phyloP scores from a whole-genome alignment of 2,329 filamentous ascomycete genomes.

The Exophiala alcalophila region DNA sequence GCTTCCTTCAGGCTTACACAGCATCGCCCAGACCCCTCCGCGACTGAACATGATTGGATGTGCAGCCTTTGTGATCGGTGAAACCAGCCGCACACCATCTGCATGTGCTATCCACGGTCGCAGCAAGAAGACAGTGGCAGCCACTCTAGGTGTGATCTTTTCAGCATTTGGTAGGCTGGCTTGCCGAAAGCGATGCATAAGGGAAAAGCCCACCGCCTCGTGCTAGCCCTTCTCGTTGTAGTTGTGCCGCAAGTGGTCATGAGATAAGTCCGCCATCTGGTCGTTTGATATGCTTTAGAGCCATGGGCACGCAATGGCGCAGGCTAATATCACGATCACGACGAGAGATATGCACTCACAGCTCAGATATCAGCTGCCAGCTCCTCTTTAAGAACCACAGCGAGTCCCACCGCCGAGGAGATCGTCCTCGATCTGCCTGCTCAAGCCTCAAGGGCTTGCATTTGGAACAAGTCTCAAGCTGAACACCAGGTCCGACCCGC shows the following conservation, averaged over 20 bases:
- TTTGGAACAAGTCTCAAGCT: background rate
- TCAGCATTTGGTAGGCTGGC: conserved; percentile 4
- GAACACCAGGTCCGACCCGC: conserved; percentile 7
- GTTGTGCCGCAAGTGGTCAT: conserved; percentile 17
- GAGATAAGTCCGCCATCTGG: conserved; percentile 9
- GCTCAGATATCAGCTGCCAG: conserved; percentile 10
- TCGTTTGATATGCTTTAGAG: conserved; percentile 12
- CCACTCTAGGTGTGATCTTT: conserved; percentile 15
- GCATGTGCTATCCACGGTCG: too few species aligned
- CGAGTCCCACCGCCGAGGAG: conserved; percentile 8
- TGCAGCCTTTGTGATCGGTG: too few species aligned
- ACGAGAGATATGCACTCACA: conserved; percentile 10
- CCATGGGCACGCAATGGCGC: background rate
- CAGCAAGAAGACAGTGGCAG: too few species aligned
- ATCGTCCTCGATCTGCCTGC: background rate
- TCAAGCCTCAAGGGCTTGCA: too few species aligned
- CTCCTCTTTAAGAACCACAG: conserved; percentile 11
- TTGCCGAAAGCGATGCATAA: conserved; percentile 2
- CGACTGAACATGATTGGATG: too few species aligned
- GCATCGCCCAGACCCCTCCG: background rate
- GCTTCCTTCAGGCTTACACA: too few species aligned
- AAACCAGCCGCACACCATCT: conserved; percentile 15
- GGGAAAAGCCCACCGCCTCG: conserved; percentile 1
- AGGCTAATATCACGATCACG: conserved; percentile 5
- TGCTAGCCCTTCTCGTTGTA: conserved; percentile 17